Evolutionary conservation across 1,284 basidiomycete genomes (phyloP).

Genomic region (Ceratobasidium sp.): DNA sequence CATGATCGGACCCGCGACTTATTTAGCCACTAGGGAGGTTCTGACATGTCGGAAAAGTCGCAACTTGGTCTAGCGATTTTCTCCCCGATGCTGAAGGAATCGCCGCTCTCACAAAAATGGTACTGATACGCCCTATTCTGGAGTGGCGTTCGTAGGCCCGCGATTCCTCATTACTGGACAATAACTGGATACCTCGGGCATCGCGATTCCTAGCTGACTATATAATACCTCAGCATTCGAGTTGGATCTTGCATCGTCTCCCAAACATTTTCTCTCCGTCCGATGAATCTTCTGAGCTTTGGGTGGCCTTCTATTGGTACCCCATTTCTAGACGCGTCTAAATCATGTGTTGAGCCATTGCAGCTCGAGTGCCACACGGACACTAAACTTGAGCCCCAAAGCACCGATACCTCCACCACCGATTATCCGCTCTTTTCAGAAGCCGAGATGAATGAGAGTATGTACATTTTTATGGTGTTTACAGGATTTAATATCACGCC

Average conservation of each 20-base stretch:
- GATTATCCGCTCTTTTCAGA: not conserved
- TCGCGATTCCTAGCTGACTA: not conserved
- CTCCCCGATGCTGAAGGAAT: not conserved
- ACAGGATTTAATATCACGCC: not conserved
- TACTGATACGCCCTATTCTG: not conserved
- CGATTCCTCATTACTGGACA: not conserved
- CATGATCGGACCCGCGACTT: not conserved
- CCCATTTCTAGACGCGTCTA: not conserved
- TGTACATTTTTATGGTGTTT: not conserved
- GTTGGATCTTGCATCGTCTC: not conserved
- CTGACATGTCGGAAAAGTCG: not conserved
- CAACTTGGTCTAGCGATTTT: not conserved
- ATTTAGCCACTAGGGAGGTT: not conserved
- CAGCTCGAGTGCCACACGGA: no score
- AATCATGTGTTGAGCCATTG: not conserved
- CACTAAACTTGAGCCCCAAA: not conserved
- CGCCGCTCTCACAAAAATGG: not conserved
- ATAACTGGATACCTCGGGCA: not conserved
- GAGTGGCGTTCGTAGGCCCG: not conserved
- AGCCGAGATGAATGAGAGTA: not conserved
- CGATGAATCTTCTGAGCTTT: not conserved
- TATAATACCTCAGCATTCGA: not conserved
- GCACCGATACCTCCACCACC: not conserved
- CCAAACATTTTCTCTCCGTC: not conserved
- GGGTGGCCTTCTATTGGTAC: not conserved